Evolutionary conservation across 2,329 filamentous ascomycete species (phyloP).

Genomic region (Verticillium alfalfae): DNA sequence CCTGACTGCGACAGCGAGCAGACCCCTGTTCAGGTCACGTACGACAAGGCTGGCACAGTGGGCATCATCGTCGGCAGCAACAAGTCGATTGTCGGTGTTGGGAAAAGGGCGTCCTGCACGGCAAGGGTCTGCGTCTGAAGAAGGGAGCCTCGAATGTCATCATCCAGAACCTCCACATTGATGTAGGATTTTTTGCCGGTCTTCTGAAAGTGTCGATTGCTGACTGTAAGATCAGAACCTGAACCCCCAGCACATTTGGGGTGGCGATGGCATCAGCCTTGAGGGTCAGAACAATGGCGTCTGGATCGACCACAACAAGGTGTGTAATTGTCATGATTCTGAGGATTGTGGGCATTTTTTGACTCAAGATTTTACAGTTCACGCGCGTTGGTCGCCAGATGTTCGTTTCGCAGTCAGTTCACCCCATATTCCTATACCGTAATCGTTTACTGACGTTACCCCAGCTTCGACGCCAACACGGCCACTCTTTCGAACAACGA

Average conservation of each 20-base stretch:
- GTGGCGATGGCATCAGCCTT: slow-evolving; percentile 26
- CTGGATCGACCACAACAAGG: slow-evolving; percentile 31
- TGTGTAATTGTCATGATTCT: background rate
- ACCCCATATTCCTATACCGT: slow-evolving; percentile 11
- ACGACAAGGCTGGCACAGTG: slow-evolving; percentile 25
- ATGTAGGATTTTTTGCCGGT: background rate
- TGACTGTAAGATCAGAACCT: slow-evolving; percentile 26
- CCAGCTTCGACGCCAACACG: slow-evolving; percentile 14
- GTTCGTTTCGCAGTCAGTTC: slow-evolving; percentile 16
- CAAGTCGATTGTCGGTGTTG: slow-evolving; percentile 33
- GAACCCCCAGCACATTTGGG: slow-evolving; percentile 30
- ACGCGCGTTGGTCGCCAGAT: slow-evolving; percentile 39
- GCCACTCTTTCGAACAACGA: slow-evolving; percentile 41
- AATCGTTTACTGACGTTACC: background rate
- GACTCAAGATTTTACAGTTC: background rate
- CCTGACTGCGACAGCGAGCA: slow-evolving; percentile 16
- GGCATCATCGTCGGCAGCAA: slow-evolving; percentile 28
- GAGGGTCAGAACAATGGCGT: slow-evolving; percentile 21
- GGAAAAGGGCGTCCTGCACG: slow-evolving; percentile 30
- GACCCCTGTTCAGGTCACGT: slow-evolving; percentile 14
- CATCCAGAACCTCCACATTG: slow-evolving; percentile 27
- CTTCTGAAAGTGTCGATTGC: slow-evolving; percentile 32
- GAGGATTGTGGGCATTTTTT: background rate
- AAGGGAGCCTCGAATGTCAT: slow-evolving; percentile 32
- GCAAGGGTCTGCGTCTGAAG: slow-evolving; percentile 30